Conservation (phyloP, 495 filamentous ascomycete species). For the Antarctomyces pellizariae region DNA sequence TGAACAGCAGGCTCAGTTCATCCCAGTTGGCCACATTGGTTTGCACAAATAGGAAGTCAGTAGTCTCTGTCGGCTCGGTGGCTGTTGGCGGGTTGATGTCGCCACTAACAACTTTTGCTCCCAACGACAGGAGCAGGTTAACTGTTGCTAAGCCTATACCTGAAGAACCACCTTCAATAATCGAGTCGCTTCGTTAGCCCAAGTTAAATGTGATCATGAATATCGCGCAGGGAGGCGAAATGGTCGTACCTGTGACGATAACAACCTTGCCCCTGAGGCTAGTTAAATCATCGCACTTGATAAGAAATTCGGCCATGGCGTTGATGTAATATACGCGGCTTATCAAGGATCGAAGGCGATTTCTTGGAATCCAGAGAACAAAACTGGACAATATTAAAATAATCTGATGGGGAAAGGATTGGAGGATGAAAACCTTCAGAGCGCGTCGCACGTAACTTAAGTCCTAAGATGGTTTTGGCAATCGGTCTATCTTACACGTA, state of each 20-base stretch:
- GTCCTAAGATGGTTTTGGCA: too few species aligned
- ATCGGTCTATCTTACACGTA: too few species aligned
- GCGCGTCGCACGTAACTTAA: too few species aligned
- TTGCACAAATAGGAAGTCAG: slow-evolving; percentile 13
- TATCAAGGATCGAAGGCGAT: too few species aligned
- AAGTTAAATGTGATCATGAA: slow-evolving; percentile 2
- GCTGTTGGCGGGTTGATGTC: slow-evolving; percentile 17
- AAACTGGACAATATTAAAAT: too few species aligned
- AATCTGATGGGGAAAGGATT: too few species aligned
- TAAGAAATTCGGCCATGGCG: slow-evolving; percentile 14
- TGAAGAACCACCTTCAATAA: slow-evolving; percentile 20
- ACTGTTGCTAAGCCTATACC: slow-evolving; percentile 26
- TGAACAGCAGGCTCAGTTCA: slow-evolving; percentile 19
- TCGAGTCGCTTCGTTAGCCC: neutral
- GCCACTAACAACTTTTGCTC: slow-evolving; percentile 21
- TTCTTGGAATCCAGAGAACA: slow-evolving; percentile 1
- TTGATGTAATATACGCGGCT: neutral
- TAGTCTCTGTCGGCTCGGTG: slow-evolving; percentile 11
- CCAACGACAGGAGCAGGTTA: slow-evolving; percentile 20
- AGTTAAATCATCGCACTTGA: slow-evolving; percentile 12
- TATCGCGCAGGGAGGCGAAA: neutral
- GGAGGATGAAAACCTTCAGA: too few species aligned
- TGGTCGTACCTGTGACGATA: slow-evolving; percentile 23
- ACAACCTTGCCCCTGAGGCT: slow-evolving; percentile 22
- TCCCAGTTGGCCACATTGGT: slow-evolving; percentile 21